Percentiles rank a stretch among this genome's conserved stretches.
These are phyloP conservation scores for Phylloporus arenicola DNA, from an alignment of 768 basidiomycete species.

Conservation along the genomic window DNA sequence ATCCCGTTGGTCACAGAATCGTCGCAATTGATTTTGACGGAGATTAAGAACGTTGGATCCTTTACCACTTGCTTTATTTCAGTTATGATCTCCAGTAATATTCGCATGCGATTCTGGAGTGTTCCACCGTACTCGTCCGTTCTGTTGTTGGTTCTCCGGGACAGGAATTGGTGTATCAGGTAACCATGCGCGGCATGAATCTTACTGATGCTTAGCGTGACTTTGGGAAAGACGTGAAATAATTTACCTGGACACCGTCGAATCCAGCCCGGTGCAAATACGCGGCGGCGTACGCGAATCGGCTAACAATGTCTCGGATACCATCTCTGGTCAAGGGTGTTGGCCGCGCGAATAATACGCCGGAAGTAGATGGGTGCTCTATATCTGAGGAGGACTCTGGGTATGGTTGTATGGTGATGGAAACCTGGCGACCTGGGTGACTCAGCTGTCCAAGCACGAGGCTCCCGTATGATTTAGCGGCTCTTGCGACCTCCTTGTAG, in stretches of 20 bases:
- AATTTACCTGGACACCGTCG: conserved; percentile 52
- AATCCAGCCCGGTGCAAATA: conserved; percentile 57
- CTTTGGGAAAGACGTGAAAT: not conserved
- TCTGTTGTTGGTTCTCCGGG: conserved; percentile 40
- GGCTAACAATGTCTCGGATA: conserved; percentile 44
- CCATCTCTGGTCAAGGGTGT: conserved; percentile 41
- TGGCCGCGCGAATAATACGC: conserved; percentile 28
- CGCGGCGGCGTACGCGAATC: conserved; percentile 50
- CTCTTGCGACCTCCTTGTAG: conserved; percentile 23
- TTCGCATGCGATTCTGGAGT: conserved; percentile 45
- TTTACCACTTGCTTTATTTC: conserved; percentile 39
- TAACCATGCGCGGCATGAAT: conserved; percentile 43
- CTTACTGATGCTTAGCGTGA: conserved; percentile 12
- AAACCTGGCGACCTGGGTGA: conserved; percentile 32
- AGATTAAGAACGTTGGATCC: conserved; percentile 25
- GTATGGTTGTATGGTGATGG: conserved; percentile 32
- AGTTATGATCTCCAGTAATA: conserved; percentile 43
- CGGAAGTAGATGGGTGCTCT: conserved; percentile 31
- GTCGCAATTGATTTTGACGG: conserved; percentile 32
- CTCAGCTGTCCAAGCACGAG: conserved; percentile 30
- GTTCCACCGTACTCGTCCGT: conserved; percentile 56
- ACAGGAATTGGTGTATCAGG: conserved; percentile 45
- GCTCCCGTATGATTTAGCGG: conserved; percentile 28
- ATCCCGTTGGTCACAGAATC: conserved; percentile 29
- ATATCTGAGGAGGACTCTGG: conserved; percentile 32